Evolutionary conservation across 73 alveolate species (phyloP).

Genomic region (Tetrahymena malaccensis): DNA sequence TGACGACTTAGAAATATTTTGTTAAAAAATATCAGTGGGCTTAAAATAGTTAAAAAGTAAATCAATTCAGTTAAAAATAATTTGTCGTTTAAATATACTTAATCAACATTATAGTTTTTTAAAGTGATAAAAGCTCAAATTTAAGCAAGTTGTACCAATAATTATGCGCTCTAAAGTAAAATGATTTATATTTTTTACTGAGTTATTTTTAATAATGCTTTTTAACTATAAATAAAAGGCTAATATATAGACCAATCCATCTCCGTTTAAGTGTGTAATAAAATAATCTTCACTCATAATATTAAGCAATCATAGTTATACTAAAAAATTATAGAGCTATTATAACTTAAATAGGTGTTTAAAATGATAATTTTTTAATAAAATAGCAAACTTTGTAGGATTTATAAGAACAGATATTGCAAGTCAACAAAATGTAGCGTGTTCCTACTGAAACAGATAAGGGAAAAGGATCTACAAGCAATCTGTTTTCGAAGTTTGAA

Average conservation of each 20-base stretch:
- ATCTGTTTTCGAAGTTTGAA: not conserved
- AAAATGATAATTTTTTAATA: not conserved
- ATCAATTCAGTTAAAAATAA: not conserved
- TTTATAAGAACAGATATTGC: not conserved
- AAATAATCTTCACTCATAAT: too few species aligned
- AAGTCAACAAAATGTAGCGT: not conserved
- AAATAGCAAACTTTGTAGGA: not conserved
- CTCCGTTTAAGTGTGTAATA: not conserved
- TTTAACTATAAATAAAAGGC: not conserved
- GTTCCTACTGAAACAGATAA: not conserved
- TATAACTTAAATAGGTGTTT: not conserved
- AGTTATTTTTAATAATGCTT: not conserved
- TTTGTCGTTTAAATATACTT: not conserved
- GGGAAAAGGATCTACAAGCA: not conserved
- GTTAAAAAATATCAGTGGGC: not conserved
- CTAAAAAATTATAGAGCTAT: not conserved
- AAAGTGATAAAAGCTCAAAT: not conserved
- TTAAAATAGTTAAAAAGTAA: too few species aligned
- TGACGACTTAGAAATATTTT: too few species aligned
- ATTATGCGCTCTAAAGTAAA: not conserved
- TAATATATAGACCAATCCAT: not conserved
- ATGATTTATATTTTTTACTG: not conserved
- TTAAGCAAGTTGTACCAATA: not conserved
- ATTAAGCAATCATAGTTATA: too few species aligned
- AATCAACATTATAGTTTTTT: not conserved